Conservation (phyloP, 768 basidiomycete species). For the Pleurotus djamor region DNA sequence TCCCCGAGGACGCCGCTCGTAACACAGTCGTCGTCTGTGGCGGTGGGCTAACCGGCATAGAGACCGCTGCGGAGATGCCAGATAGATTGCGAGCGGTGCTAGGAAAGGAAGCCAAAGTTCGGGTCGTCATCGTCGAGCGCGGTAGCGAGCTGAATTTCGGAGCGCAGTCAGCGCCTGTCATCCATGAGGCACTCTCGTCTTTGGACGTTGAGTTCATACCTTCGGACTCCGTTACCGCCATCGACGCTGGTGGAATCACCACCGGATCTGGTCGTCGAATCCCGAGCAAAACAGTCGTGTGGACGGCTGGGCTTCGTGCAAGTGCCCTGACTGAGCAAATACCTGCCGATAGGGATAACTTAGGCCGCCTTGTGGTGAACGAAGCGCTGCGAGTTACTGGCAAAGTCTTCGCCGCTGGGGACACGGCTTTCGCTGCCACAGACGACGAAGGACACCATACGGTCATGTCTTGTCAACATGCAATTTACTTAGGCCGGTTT, state of each 20-base stretch:
- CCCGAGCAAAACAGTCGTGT: constrained; percentile 16
- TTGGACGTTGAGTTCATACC: constrained; percentile 13
- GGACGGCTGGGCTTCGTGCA: constrained; percentile 19
- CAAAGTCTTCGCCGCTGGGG: constrained; percentile 16
- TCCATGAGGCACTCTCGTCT: constrained; percentile 10
- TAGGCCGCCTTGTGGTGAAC: constrained; percentile 13
- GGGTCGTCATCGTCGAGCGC: constrained; percentile 14
- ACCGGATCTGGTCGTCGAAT: constrained; percentile 14
- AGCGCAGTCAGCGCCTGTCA: constrained; percentile 11
- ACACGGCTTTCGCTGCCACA: constrained; percentile 12
- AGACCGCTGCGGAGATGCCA: constrained; percentile 18
- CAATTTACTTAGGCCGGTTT: constrained; percentile 13
- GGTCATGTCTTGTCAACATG: constrained; percentile 16
- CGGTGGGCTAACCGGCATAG: constrained; percentile 17
- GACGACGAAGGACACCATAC: constrained; percentile 15
- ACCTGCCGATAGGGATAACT: constrained; percentile 12
- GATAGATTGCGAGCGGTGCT: constrained; percentile 13
- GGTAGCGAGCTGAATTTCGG: constrained; percentile 11
- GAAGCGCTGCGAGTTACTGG: constrained; percentile 13
- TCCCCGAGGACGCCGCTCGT: constrained; percentile 13
- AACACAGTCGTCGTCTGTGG: constrained; percentile 19
- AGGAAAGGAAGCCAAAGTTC: constrained; percentile 10
- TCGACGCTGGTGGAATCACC: constrained; percentile 15
- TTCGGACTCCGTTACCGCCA: constrained; percentile 11
- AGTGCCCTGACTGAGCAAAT: constrained; percentile 16